Evolutionary conservation across 1,139 yeast species (phyloP).

Genomic region (Sugiyamaella castrensis): DNA sequence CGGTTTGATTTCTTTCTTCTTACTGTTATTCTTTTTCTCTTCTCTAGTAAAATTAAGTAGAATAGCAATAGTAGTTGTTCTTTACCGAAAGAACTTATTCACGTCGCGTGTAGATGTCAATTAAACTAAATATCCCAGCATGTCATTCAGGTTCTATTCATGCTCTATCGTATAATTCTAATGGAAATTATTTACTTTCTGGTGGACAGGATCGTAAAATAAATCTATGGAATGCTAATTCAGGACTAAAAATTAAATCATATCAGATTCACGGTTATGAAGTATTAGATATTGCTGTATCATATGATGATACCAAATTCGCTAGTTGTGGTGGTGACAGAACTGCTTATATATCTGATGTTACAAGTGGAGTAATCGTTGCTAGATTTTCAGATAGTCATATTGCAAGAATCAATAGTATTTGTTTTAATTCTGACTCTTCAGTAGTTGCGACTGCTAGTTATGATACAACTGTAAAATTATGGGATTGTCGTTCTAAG

Average conservation of each 20-base stretch:
- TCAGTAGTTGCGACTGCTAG: constrained; percentile 36
- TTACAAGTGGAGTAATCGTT: constrained; percentile 28
- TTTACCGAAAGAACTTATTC: no score
- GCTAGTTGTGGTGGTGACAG: constrained; percentile 41
- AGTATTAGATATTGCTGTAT: constrained; percentile 34
- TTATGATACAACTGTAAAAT: constrained; percentile 37
- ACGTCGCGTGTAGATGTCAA: background rate
- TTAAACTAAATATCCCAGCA: constrained; percentile 1
- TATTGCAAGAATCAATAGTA: constrained; percentile 34
- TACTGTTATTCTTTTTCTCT: background rate
- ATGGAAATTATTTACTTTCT: constrained; percentile 35
- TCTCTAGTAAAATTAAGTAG: background rate
- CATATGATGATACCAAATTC: constrained; percentile 34
- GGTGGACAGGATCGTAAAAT: constrained; percentile 38
- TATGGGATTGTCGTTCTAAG: constrained; percentile 37
- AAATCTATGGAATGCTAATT: constrained; percentile 33
- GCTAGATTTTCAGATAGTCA: constrained; percentile 35
- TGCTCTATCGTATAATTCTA: constrained; percentile 31
- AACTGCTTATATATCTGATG: constrained; percentile 39
- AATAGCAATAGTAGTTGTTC: no score
- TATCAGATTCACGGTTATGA: constrained; percentile 36
- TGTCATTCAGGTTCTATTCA: constrained; percentile 34
- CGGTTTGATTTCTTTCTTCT: no score
- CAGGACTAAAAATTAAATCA: constrained; percentile 27
- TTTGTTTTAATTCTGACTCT: constrained; percentile 32